phyloP scores from a whole-genome alignment of 768 basidiomycete species.

The Russula abietina region DNA sequence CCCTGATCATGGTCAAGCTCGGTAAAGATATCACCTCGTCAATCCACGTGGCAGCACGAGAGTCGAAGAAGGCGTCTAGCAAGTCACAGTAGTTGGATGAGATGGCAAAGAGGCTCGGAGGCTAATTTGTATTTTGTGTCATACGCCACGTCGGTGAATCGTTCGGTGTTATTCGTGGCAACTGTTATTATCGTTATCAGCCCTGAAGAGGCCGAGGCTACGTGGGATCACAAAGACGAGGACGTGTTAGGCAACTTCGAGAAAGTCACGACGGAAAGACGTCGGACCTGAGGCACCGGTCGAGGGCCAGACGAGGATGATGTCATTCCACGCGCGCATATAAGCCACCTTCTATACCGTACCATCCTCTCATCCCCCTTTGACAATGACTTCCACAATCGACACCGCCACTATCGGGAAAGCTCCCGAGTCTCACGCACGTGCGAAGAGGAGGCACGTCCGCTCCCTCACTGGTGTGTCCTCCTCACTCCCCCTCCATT shows the following conservation, averaged over 20 bases:
- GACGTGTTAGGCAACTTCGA: background rate
- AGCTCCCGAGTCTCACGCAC: background rate
- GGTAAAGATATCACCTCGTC: conserved; percentile 54
- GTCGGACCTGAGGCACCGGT: background rate
- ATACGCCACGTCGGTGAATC: background rate
- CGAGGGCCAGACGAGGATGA: conserved; percentile 7
- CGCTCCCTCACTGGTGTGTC: conserved; percentile 46
- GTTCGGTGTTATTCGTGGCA: conserved; percentile 15
- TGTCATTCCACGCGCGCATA: conserved; percentile 17
- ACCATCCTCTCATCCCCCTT: background rate
- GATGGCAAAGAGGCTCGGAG: background rate
- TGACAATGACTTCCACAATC: conserved; percentile 19
- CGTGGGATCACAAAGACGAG: background rate
- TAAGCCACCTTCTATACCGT: conserved; percentile 3
- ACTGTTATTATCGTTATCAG: conserved; percentile 3
- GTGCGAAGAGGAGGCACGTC: conserved; percentile 22
- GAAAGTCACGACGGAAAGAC: conserved; percentile 1
- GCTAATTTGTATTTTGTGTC: conserved; percentile 1
- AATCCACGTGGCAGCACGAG: conserved; percentile 33
- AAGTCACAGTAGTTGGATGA: conserved; percentile 30
- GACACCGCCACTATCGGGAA: conserved; percentile 13
- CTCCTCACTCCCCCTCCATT: background rate
- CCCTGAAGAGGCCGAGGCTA: background rate
- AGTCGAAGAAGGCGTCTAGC: conserved; percentile 26
- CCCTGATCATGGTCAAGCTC: conserved; percentile 51